Conservation (phyloP, 257 asterid genomes). For the Nicotiana tabacum region DNA sequence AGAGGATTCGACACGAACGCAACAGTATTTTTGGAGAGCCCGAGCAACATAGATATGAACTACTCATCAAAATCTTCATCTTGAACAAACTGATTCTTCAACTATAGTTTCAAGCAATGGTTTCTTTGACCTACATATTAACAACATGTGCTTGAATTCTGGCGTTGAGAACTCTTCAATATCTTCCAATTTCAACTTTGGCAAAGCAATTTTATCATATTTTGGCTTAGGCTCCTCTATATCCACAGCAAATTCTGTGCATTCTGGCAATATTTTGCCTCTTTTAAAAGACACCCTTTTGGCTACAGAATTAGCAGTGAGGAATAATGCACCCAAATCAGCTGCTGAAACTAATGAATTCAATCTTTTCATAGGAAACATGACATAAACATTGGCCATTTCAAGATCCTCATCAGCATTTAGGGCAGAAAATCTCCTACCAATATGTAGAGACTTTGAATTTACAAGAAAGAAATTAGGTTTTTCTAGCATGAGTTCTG, state of each 20-base stretch:
- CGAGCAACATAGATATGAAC: background rate
- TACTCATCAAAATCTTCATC: background rate
- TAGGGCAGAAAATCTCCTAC: slow-evolving; percentile 10
- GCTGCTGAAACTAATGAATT: slow-evolving; percentile 11
- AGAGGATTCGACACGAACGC: rapidly evolving
- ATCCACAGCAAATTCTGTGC: background rate
- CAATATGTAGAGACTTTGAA: slow-evolving; percentile 7
- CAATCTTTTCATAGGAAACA: slow-evolving; percentile 22
- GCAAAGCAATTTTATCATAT: background rate
- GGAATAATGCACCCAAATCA: slow-evolving; percentile 15
- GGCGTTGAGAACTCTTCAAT: slow-evolving; percentile 17
- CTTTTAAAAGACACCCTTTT: slow-evolving; percentile 10
- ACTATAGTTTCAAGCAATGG: slow-evolving; percentile 20
- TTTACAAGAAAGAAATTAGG: slow-evolving; percentile 11
- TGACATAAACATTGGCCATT: slow-evolving; percentile 15
- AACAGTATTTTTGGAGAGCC: background rate
- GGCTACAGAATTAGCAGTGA: background rate
- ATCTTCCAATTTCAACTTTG: slow-evolving; percentile 20
- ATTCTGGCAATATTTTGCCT: slow-evolving; percentile 24
- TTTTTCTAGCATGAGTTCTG: slow-evolving; percentile 48
- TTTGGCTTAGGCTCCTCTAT: background rate
- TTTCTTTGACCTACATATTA: slow-evolving; percentile 19
- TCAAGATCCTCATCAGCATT: slow-evolving; percentile 26
- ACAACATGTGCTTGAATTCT: slow-evolving; percentile 10
- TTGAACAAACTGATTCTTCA: slow-evolving; percentile 1